phyloP scores from a whole-genome alignment of 2,329 filamentous ascomycete genomes.

The Fusarium pilosicola region DNA sequence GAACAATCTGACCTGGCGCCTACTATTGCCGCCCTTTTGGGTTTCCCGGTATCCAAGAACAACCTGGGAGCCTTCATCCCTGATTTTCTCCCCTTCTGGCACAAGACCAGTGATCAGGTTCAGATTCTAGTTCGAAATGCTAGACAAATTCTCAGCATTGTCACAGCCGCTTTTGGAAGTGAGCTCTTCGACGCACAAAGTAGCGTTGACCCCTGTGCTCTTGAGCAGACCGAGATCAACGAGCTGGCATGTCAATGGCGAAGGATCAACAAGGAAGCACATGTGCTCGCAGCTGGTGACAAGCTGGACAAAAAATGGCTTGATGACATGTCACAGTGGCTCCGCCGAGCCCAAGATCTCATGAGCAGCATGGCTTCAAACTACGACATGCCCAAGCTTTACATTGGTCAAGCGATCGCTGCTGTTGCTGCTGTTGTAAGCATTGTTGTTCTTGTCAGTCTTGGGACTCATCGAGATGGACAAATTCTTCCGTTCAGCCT shows the following conservation, averaged over 20 bases:
- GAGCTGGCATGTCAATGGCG: conserved; percentile 77
- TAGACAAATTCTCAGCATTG: conserved; percentile 79
- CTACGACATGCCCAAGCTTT: conserved; percentile 77
- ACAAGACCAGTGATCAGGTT: conserved; percentile 60
- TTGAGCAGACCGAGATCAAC: conserved; percentile 56
- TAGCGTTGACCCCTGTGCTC: conserved; percentile 51
- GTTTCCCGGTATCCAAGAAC: conserved; percentile 88
- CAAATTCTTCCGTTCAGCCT: conserved; percentile 57
- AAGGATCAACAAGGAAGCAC: conserved; percentile 44
- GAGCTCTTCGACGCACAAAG: conserved; percentile 54
- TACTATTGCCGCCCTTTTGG: conserved; percentile 85
- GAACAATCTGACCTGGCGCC: conserved; percentile 95
- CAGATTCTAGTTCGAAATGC: conserved; percentile 82
- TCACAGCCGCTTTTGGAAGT: conserved; percentile 75
- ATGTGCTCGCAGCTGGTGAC: conserved; percentile 30
- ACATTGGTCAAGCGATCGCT: conserved; percentile 55
- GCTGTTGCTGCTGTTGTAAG: conserved; percentile 44
- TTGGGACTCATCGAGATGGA: conserved; percentile 16
- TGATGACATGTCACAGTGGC: conserved; percentile 66
- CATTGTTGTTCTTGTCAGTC: conserved; percentile 10
- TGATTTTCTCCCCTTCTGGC: conserved; percentile 82
- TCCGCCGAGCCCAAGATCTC: conserved; percentile 76
- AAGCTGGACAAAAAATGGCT: conserved; percentile 54
- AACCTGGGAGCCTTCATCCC: conserved; percentile 88
- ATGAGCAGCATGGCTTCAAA: conserved; percentile 94